Evolutionary conservation across 768 basidiomycete species (phyloP), one percentile per base, ranked within the genome.

Genomic region (Suillus lakei): DNA sequence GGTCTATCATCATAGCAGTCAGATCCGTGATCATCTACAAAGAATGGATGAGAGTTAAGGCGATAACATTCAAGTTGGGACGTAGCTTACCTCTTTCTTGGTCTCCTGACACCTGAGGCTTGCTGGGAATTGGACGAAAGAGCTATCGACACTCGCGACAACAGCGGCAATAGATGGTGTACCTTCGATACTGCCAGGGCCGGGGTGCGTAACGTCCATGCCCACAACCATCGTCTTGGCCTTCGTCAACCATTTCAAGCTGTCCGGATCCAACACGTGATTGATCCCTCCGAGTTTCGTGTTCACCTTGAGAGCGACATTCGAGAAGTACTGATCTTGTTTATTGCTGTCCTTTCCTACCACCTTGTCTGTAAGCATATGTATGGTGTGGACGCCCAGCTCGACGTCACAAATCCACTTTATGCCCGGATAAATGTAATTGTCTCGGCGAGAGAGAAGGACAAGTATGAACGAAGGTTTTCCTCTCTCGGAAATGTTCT

Each of bases 91-190:
- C 69, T 77, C 76, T 43, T 71, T 67, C 56, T 55, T 73, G 13
- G 69, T 69, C 71, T 84, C 76, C 71, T 95, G 93, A 16, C 92
- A 82, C 34, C 85, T 73, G 68, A 95, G 59, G 68, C 90, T 91
- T 0, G 88, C 91, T 0, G 93, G 93, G 76, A 88, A 94, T 66
- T 93, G 91, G 0, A 87, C 89, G 69, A 92, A 93, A 3, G 80
- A 76, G 30, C 80, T 78, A 70, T 95, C 92, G 0, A 88, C 79
- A 65, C 87, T 94, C 0, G 90, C 93, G 3, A 95, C 93, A 13
- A 95, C 89, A 0, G 92, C 93, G 0, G 91, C 91, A 51, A 95
- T 90, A 0, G 91, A 93, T 3, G 93, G 93, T 2, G 92, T 89
- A 2, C 93, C 93, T 4, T 82, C 82, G 61, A 80, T 73, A 68